Conservation (phyloP, 768 basidiomycete species). For the Fomitopsis serialis region DNA sequence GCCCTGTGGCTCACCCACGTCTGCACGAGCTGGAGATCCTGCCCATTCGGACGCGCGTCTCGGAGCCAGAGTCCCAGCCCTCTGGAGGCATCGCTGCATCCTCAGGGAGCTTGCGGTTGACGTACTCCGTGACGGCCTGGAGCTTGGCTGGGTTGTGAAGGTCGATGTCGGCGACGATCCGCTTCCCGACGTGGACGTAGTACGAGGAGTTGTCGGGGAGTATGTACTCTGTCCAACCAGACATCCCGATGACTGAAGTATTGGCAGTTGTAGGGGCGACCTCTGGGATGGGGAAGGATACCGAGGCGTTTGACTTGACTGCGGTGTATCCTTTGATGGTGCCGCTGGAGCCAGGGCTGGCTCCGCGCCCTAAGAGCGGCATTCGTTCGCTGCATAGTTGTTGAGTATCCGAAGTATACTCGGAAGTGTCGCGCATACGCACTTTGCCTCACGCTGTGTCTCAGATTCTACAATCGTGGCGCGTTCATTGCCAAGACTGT, state of each 20-base stretch:
- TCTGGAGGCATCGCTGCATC: conserved; percentile 25
- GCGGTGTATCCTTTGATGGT: not conserved
- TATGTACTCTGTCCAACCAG: conserved; percentile 72
- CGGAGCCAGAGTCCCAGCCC: conserved; percentile 63
- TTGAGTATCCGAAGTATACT: not conserved
- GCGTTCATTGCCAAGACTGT: conserved; percentile 14
- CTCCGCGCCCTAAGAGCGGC: not conserved
- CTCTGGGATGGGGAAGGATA: conserved; percentile 14
- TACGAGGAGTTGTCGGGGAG: conserved; percentile 73
- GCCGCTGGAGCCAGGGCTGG: not conserved
- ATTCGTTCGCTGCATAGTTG: not conserved
- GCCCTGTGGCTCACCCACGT: conserved; percentile 67
- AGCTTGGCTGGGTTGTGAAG: conserved; percentile 49
- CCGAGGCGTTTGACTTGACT: conserved; percentile 3
- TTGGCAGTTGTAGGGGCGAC: conserved; percentile 15
- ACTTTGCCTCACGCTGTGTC: conserved; percentile 15
- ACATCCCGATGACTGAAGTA: conserved; percentile 30
- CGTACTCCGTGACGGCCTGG: conserved; percentile 41
- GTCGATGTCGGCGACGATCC: conserved; percentile 67
- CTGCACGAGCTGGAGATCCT: conserved; percentile 34
- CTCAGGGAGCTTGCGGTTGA: conserved; percentile 29
- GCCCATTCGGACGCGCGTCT: conserved; percentile 28
- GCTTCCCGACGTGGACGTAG: conserved; percentile 58
- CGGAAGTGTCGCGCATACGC: not conserved
- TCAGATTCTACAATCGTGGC: conserved; percentile 4